Conservation (phyloP, 106 monocot species). For the Allium cepa region DNA sequence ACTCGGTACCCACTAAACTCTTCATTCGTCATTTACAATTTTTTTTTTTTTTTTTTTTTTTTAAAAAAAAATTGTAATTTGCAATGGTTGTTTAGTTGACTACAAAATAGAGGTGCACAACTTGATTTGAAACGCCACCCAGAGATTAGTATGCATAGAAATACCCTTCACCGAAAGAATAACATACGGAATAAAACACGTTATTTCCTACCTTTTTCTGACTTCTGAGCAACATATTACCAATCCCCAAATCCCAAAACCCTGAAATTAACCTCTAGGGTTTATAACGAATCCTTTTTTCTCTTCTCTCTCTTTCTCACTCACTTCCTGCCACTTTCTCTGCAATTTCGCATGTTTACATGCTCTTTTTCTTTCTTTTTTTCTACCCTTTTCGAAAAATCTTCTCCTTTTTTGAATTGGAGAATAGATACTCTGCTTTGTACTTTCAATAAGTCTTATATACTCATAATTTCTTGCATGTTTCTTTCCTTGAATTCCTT, state of each 20-base stretch:
- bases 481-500: constrained; percentile 2
- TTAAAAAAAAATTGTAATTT: too few relatives aligned
- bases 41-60: too few relatives aligned
- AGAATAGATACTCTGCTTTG: too few relatives aligned
- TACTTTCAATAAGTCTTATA: too few relatives aligned
- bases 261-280: not conserved
- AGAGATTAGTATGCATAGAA: too few relatives aligned
- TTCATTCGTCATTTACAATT: too few relatives aligned
- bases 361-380: not conserved
- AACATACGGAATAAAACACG: not conserved
- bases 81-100: too few relatives aligned
- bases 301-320: constrained; percentile 4
- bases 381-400: not conserved
- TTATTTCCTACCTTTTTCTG: constrained; percentile 2
- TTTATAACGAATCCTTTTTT: not conserved
- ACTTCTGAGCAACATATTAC: not conserved
- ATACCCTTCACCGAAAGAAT: not conserved
- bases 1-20: too few relatives aligned
- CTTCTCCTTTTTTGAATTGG: not conserved
- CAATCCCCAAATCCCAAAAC: not conserved
- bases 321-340: constrained; percentile 21
- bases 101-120: too few relatives aligned
- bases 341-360: constrained; percentile 17
- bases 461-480: not conserved
- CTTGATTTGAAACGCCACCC: too few relatives aligned